These are phyloP conservation scores for Myxozyma sirexii DNA, from an alignment of 805 yeast genomes.

Conservation along the genomic window DNA sequence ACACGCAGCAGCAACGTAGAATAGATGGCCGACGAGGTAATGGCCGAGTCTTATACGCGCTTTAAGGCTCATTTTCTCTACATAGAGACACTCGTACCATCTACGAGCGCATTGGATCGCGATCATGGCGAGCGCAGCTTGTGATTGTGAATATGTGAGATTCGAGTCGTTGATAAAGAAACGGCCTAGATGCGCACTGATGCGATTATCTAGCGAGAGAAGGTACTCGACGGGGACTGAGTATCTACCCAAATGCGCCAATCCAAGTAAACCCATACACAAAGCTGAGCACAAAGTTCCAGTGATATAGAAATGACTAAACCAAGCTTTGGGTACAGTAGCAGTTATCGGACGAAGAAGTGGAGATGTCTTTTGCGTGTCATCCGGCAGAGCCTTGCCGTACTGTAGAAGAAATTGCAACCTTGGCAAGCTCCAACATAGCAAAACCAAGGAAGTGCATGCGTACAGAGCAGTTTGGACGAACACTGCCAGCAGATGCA, in stretches of 20 bases:
- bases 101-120: conserved; percentile 55
- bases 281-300: conserved; percentile 12
- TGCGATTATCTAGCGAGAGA: not conserved
- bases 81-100: conserved; percentile 50
- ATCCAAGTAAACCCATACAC: conserved; percentile 1
- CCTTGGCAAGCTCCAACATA: conserved; percentile 3
- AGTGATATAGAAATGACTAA: conserved; percentile 42
- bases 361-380: not conserved
- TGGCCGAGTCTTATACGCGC: conserved; percentile 61
- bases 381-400: conserved; percentile 20
- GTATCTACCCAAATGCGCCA: not conserved
- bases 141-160: conserved; percentile 3
- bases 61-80: conserved; percentile 45
- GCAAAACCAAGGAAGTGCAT: conserved; percentile 12
- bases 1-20: conserved; percentile 44
- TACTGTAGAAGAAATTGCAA: conserved; percentile 18
- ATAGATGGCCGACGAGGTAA: conserved; percentile 58
- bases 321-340: conserved; percentile 43
- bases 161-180: not conserved
- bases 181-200: not conserved
- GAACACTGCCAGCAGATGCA: conserved; percentile 16
- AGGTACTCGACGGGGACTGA: not conserved
- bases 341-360: conserved; percentile 2
- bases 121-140: conserved; percentile 4
- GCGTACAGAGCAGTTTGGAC: conserved; percentile 11